These are phyloP conservation scores for Ascochyta pisi DNA, from an alignment of 2,329 filamentous ascomycete species.

Conservation along the genomic window DNA sequence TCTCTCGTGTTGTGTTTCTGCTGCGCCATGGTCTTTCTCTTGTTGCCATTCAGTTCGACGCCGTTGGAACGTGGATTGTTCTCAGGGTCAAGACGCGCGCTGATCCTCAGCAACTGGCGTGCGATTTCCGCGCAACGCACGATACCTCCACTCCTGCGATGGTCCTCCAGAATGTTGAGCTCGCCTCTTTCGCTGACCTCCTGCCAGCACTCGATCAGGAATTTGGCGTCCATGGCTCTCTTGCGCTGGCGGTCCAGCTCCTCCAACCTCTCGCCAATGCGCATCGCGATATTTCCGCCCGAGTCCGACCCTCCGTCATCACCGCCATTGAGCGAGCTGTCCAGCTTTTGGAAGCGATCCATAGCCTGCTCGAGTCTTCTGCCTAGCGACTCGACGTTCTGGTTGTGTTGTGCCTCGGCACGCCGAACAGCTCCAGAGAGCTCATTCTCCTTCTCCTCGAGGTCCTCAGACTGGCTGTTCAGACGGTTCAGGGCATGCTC, in stretches of 20 bases:
- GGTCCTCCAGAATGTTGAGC: constrained; percentile 84
- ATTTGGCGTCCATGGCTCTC: constrained; percentile 89
- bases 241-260: constrained; percentile 92
- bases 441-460: constrained; percentile 90
- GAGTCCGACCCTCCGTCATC: constrained; percentile 61
- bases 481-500: constrained; percentile 77
- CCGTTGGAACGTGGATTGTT: constrained; percentile 59
- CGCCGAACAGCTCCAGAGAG: constrained; percentile 86
- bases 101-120: constrained; percentile 91
- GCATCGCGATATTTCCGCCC: constrained; percentile 88
- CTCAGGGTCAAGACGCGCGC: constrained; percentile 81
- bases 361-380: constrained; percentile 91
- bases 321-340: constrained; percentile 76
- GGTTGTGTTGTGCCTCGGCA: constrained; percentile 89
- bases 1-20: constrained; percentile 75
- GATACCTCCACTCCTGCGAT: constrained; percentile 87
- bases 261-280: constrained; percentile 92
- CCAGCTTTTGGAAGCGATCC: constrained; percentile 87
- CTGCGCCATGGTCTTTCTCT: constrained; percentile 35
- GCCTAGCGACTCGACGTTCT: constrained; percentile 86
- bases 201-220: constrained; percentile 95
- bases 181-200: constrained; percentile 92
- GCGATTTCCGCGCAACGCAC: constrained; percentile 94
- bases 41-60: constrained; percentile 57
- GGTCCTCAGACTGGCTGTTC: constrained; percentile 76